Evolutionary conservation across 2,329 filamentous ascomycete species (phyloP).

Genomic region (Talaromyces sp.): DNA sequence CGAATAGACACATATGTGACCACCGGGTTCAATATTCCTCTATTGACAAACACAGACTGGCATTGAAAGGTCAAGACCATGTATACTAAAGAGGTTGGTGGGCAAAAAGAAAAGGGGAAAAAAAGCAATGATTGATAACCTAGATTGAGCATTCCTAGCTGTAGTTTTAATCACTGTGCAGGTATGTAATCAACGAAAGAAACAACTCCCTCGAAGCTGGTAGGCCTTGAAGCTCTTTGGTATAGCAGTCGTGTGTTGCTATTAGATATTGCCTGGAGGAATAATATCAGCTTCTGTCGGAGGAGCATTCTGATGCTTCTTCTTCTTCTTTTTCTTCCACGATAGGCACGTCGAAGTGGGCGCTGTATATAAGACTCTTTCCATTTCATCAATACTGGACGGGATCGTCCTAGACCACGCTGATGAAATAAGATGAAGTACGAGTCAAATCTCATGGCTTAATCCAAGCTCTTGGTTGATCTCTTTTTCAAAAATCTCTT

Average conservation of each 20-base stretch:
- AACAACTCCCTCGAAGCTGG: background rate
- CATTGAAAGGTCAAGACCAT: constrained; percentile 38
- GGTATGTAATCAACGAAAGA: background rate
- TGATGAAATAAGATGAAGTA: background rate
- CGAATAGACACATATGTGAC: background rate
- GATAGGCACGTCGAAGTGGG: background rate
- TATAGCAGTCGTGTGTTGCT: background rate
- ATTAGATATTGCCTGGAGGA: background rate
- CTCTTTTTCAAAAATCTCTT: background rate
- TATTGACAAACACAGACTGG: constrained; percentile 42
- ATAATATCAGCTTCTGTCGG: background rate
- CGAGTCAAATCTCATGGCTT: background rate
- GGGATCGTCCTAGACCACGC: background rate
- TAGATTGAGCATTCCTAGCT: background rate
- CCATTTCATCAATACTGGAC: background rate
- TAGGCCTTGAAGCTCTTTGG: background rate
- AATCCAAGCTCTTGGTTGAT: background rate
- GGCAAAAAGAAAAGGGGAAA: background rate
- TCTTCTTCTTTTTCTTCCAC: background rate
- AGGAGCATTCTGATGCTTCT: background rate
- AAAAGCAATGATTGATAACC: background rate
- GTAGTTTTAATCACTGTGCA: background rate
- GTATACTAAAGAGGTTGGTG: constrained; percentile 37
- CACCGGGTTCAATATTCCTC: constrained; percentile 32
- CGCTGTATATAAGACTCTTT: background rate